Base-by-base conservation (phyloP, 129 eudicot species). In the Chrysanthemum lavandulifolium region DNA sequence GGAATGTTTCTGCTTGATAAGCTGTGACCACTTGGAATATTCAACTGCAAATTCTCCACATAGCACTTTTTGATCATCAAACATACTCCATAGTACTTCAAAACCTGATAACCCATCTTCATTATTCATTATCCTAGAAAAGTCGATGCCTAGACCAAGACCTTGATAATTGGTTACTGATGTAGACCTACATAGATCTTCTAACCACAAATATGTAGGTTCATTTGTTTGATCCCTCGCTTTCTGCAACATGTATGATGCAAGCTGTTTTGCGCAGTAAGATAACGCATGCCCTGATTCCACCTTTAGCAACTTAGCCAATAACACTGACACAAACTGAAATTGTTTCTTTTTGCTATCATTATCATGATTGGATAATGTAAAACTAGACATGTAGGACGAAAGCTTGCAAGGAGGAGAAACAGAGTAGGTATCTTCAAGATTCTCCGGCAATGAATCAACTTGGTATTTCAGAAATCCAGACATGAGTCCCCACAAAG, bases 401-500 rank as follows among this genome's bases (percentile, higher is more conserved):
- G 67, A 59, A 72, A 82, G 83, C 68, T 72, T 74, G 66, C 66
- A 55, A 67, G 79, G 77, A 16, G 76, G 70, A 67, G 21, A 27
- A 73, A 80, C 56, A 47, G 80, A 60, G 31, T 13, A 57, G 68
- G 60, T 67, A 21, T 75, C 87, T 68, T 82, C 85, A 77, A 79
- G 71, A 54, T 79, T 80, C 61, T 72, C 79, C 40, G 77, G 65
- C 53, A 82, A 80, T 27, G 58, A 80, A 78, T 75, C 75, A 53
- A 83, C 74, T 67, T 86, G 89, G 72, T 71, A 67, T 81, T 79
- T 76, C 69, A 90, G 40, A 74, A 84, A 86, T 31, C 69, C 81
- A n/a, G 90, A 81, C 79, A 88, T 55, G 65, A 81, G 86, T 61
- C 82, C 86, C 90, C 94, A 95, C 66, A 88, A 81, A 73, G 88